A percentile compares a stretch with the other conserved stretches of the same genome.
phyloP scores from a whole-genome alignment of 176 grass and related monocot genomes.

The Secale cereale region DNA sequence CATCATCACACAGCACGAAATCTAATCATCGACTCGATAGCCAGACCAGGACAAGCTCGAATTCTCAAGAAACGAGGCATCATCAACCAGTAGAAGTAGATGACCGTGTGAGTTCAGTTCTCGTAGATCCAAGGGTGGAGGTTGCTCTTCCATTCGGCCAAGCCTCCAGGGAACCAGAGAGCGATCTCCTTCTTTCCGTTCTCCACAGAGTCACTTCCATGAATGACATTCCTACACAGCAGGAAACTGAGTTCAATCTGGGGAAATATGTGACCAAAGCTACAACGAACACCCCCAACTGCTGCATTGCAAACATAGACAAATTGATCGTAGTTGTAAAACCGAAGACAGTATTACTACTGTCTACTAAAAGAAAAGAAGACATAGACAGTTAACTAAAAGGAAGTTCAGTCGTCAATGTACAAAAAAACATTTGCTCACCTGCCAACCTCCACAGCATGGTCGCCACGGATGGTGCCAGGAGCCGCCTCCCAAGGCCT shows the following conservation, averaged over 20 bases:
- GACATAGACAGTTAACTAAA: neutral
- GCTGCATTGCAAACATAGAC: too few species aligned
- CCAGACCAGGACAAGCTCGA: slow-evolving; percentile 14
- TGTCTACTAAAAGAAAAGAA: neutral
- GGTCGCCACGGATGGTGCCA: slow-evolving; percentile 71
- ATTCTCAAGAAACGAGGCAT: slow-evolving; percentile 3
- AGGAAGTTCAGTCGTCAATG: neutral
- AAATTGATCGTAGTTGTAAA: too few species aligned
- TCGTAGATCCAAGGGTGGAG: slow-evolving; percentile 80
- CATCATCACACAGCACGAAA: neutral
- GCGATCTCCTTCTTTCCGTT: slow-evolving; percentile 72
- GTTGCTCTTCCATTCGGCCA: slow-evolving; percentile 62
- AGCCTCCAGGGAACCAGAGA: slow-evolving; percentile 40
- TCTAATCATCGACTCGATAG: neutral
- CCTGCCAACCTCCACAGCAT: slow-evolving; percentile 75
- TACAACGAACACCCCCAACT: neutral
- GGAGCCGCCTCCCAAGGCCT: slow-evolving; percentile 65
- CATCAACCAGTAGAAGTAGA: neutral
- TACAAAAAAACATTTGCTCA: slow-evolving; percentile 22
- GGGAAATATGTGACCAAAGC: too few species aligned
- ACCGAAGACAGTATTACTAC: neutral
- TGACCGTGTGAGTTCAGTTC: slow-evolving; percentile 9
- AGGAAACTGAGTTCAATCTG: neutral
- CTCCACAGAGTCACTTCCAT: slow-evolving; percentile 71
- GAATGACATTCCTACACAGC: slow-evolving; percentile 50